Evolutionary conservation across 2,329 filamentous ascomycete species (phyloP).

Genomic region (Teratosphaeria epicoccoides): DNA sequence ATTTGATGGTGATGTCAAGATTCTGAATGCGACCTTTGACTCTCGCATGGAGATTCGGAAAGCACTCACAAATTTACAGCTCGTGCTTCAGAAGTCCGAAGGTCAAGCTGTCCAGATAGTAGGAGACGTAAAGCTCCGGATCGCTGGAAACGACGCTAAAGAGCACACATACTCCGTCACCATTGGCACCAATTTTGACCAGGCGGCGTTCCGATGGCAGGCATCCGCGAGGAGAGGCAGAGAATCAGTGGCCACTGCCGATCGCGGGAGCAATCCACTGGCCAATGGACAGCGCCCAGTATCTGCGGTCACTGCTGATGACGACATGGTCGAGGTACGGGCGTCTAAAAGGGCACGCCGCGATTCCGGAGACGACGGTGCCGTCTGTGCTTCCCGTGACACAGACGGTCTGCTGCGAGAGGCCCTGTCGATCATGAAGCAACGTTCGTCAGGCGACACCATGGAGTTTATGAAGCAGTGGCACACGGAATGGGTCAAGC

Average conservation of each 20-base stretch:
- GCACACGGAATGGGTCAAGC: constrained; percentile 19
- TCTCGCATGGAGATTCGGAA: constrained; percentile 13
- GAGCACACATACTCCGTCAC: constrained; percentile 15
- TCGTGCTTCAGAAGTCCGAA: constrained; percentile 11
- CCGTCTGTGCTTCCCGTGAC: background rate
- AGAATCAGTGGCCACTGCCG: background rate
- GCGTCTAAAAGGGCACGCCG: constrained; percentile 11
- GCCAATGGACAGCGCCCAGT: background rate
- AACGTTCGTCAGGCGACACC: background rate
- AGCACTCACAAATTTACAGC: constrained; percentile 11
- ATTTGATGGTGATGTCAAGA: constrained; percentile 16
- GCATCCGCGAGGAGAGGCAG: constrained; percentile 1
- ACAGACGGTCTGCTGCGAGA: background rate
- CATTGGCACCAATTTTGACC: constrained; percentile 12
- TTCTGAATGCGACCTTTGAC: constrained; percentile 13
- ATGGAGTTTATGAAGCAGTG: constrained; percentile 9
- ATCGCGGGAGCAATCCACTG: background rate
- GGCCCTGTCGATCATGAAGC: constrained; percentile 1
- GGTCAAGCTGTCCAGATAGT: constrained; percentile 11
- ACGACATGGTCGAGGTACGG: constrained; percentile 9
- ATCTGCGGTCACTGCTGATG: constrained; percentile 3
- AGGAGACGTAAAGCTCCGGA: constrained; percentile 14
- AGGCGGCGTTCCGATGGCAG: constrained; percentile 8
- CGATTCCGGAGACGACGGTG: constrained; percentile 5
- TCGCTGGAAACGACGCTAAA: constrained; percentile 8